Percentiles rank a stretch among this genome's conserved stretches.
Conservation (phyloP, 768 basidiomycete genomes). For the Sarcomyxa edulis region DNA sequence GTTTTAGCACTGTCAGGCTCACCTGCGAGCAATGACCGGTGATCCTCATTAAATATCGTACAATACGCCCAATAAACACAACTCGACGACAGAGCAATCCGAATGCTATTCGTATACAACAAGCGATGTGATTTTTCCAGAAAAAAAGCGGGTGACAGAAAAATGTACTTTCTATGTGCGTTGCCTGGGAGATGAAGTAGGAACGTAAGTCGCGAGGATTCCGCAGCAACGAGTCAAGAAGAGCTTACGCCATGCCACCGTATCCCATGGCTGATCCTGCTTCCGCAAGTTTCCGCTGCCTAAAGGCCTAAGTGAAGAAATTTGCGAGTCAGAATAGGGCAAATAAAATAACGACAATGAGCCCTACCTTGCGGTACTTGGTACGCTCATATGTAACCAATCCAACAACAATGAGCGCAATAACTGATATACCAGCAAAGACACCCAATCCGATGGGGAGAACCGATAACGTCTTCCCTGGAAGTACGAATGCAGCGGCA, state of each 20-base stretch:
- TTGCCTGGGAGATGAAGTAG: too few relatives aligned
- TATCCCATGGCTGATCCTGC: slow-evolving; percentile 53
- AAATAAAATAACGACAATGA: background rate
- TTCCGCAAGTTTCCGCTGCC: slow-evolving; percentile 69
- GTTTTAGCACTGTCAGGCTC: too few relatives aligned
- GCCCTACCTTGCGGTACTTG: slow-evolving; percentile 74
- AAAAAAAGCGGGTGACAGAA: too few relatives aligned
- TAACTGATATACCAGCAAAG: slow-evolving; percentile 81
- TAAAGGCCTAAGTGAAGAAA: slow-evolving; percentile 61
- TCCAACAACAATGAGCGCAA: slow-evolving; percentile 75
- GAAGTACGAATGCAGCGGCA: slow-evolving; percentile 49
- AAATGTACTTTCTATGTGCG: too few relatives aligned
- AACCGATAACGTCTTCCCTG: slow-evolving; percentile 70
- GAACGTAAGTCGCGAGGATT: too few relatives aligned
- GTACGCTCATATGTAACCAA: slow-evolving; percentile 86
- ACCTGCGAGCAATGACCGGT: too few relatives aligned
- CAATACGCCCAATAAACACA: too few relatives aligned
- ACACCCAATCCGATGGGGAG: slow-evolving; percentile 81
- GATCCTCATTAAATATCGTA: too few relatives aligned
- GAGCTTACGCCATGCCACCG: slow-evolving; percentile 44
- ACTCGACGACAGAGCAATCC: too few relatives aligned
- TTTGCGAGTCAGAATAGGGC: background rate
- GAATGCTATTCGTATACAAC: too few relatives aligned
- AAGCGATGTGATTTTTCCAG: too few relatives aligned
- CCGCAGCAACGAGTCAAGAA: too few relatives aligned